Percentiles rank a stretch among this genome's conserved stretches.
Conservation (phyloP, 352 stramenopile species). For the Saprolegnia diclina region DNA sequence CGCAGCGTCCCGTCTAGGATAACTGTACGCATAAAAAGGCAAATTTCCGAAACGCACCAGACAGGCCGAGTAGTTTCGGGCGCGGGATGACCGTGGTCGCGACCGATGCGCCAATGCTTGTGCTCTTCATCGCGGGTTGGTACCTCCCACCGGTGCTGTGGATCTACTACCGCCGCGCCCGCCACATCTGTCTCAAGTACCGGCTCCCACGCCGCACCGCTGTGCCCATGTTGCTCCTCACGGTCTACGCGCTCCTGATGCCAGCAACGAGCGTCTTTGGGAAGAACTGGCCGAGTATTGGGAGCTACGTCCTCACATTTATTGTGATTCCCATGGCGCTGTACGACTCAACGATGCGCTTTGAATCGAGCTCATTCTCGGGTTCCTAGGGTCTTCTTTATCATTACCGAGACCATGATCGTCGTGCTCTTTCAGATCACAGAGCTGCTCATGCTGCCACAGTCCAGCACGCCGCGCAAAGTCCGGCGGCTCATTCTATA, state of each 20-base stretch:
- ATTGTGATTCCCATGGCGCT: not conserved
- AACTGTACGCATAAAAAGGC: no score
- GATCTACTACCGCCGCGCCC: not conserved
- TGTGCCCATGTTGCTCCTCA: constrained; percentile 3
- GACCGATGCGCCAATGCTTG: not conserved
- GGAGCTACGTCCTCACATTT: not conserved
- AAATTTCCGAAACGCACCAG: not conserved
- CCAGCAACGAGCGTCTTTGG: constrained; percentile 4
- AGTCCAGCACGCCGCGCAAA: constrained; percentile 10
- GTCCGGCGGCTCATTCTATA: constrained; percentile 4
- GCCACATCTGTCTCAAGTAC: constrained; percentile 8
- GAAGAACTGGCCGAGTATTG: not conserved
- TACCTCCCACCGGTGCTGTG: not conserved
- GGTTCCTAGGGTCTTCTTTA: constrained; percentile 6
- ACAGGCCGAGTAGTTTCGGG: not conserved
- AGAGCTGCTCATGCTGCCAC: constrained; percentile 4
- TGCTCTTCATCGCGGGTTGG: not conserved
- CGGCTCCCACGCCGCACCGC: not conserved
- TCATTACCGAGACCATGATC: constrained; percentile 13
- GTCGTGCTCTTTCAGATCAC: constrained; percentile 10
- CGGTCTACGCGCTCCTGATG: not conserved
- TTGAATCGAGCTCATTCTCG: not conserved
- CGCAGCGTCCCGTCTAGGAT: no score
- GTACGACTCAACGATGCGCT: not conserved
- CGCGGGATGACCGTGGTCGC: not conserved